Evolutionary conservation across 2,329 filamentous ascomycete species (phyloP).

Genomic region (Sporothrix inflata): DNA sequence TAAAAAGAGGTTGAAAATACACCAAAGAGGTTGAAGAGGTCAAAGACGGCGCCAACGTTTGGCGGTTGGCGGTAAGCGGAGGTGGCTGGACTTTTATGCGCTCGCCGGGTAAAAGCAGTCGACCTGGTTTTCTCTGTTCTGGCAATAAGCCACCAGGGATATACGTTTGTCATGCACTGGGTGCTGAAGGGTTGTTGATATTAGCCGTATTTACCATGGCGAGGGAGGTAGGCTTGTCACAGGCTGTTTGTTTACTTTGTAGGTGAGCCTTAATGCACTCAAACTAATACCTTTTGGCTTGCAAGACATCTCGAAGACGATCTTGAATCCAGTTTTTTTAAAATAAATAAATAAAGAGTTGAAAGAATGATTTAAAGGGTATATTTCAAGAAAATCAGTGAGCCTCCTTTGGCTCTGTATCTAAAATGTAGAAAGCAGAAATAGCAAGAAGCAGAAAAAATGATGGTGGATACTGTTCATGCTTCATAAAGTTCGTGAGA

Average conservation of each 20-base stretch:
- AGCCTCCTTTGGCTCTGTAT: neutral
- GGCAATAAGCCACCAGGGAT: neutral
- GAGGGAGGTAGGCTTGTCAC: neutral
- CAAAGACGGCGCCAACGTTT: constrained; percentile 1
- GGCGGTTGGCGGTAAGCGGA: constrained; percentile 13
- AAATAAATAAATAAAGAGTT: no score
- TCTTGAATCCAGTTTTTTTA: no score
- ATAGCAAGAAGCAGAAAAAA: neutral
- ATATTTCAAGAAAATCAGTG: neutral
- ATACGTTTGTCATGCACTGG: neutral
- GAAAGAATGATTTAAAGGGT: neutral
- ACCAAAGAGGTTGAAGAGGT: neutral
- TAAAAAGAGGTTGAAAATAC: constrained; percentile 2
- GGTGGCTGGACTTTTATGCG: constrained; percentile 13
- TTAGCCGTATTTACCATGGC: neutral
- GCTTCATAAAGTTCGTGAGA: constrained; percentile 13
- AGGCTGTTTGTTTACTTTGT: neutral
- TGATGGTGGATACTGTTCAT: neutral
- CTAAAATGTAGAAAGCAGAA: neutral
- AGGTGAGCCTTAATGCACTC: neutral
- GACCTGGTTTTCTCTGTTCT: constrained; percentile 8
- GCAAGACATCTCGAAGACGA: neutral
- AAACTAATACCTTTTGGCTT: neutral
- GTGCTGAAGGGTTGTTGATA: neutral
- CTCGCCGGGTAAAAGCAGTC: constrained; percentile 12